Conservation (phyloP, 179 eudicot genomes). For the Gypsophila paniculata region DNA sequence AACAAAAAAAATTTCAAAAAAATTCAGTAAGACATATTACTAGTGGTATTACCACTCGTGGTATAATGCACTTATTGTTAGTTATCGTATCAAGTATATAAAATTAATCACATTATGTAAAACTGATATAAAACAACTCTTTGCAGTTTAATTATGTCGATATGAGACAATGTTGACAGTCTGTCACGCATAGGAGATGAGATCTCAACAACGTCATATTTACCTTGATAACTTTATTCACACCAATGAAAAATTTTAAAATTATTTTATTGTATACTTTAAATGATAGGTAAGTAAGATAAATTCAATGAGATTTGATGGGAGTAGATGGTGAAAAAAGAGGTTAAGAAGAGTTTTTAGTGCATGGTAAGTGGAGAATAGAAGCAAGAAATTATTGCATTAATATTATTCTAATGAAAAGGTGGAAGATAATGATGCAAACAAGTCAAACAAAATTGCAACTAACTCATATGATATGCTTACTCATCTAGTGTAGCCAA, state of each 20-base stretch:
- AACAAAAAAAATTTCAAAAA: too few species aligned
- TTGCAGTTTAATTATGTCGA: too few species aligned
- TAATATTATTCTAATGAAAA: constrained; percentile 22
- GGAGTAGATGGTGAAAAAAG: constrained; percentile 31
- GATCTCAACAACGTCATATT: too few species aligned
- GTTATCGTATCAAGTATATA: too few species aligned
- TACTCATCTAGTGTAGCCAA: constrained; percentile 5
- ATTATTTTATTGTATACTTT: constrained; percentile 17
- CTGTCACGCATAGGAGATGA: too few species aligned
- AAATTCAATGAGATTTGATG: constrained; percentile 33
- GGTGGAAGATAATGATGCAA: constrained; percentile 25
- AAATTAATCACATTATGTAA: too few species aligned
- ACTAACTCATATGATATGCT: constrained; percentile 25
- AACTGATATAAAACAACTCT: too few species aligned
- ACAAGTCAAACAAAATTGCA: constrained; percentile 27
- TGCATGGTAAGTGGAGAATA: constrained; percentile 18
- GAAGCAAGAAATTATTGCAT: not conserved
- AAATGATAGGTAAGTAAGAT: constrained; percentile 4
- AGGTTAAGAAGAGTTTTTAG: constrained; percentile 18
- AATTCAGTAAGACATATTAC: too few species aligned
- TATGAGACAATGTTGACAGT: too few species aligned
- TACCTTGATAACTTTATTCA: too few species aligned
- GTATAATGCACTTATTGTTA: too few species aligned
- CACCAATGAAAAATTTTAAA: not conserved
- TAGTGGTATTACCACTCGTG: too few species aligned